These are phyloP conservation scores for Candida pseudofarinosa DNA, from an alignment of 805 yeast species.

Conservation along the genomic window DNA sequence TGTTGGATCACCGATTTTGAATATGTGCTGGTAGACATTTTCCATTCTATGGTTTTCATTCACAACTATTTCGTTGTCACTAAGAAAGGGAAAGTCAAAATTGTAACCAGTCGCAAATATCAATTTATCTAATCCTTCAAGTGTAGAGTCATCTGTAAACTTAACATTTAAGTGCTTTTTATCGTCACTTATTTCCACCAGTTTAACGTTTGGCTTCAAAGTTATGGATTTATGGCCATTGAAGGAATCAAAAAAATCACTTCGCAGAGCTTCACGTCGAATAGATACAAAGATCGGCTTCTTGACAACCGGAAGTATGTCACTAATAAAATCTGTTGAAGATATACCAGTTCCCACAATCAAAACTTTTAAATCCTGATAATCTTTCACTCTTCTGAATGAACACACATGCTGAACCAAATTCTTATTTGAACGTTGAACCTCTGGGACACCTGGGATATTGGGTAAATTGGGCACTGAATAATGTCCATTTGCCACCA, in stretches of 20 bases:
- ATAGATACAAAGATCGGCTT: conserved; percentile 25
- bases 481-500: conserved; percentile 48
- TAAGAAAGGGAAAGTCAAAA: conserved; percentile 59
- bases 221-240: conserved; percentile 1
- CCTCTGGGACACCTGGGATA: conserved; percentile 36
- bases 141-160: conserved; percentile 45
- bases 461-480: conserved; percentile 44
- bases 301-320: conserved; percentile 17
- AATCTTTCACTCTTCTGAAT: conserved; percentile 29
- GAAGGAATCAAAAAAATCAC: conserved; percentile 1
- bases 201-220: conserved; percentile 19
- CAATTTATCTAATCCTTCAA: conserved; percentile 50
- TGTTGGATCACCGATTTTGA: conserved; percentile 58
- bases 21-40: conserved; percentile 56
- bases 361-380: conserved; percentile 29
- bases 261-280: conserved; percentile 9
- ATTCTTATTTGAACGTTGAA: conserved; percentile 24
- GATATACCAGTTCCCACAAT: conserved; percentile 20
- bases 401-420: conserved; percentile 44
- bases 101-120: conserved; percentile 76
- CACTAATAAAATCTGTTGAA: conserved; percentile 27
- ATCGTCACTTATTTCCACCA: conserved; percentile 19
- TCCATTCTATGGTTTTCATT: conserved; percentile 23
- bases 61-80: conserved; percentile 37
- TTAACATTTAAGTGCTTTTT: conserved; percentile 32